Base-by-base conservation (phyloP, 805 yeast species). In the Candida cerambycidarum region DNA sequence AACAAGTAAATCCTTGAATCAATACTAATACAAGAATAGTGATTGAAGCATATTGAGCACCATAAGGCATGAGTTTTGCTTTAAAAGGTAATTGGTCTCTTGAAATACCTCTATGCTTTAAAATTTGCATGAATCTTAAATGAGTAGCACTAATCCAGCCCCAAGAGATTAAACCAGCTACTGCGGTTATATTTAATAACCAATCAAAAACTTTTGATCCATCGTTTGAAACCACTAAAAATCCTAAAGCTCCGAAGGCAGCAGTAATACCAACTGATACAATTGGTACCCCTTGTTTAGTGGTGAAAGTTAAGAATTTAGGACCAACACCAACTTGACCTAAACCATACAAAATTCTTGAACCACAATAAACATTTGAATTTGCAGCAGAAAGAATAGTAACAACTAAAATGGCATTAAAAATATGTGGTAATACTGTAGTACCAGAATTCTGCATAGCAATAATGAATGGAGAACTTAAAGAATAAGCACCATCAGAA, bases 381-480 rank as follows among this genome's bases (percentile, higher is more conserved):
- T 85, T 85, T 58, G 83, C 92, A 19, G 92, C 89, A n/a, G 90
- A 83, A 38, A 83, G 73, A 44, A 84, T 77, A 13, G 90, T 81
- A 16, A 75, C 51, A 36, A 85, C 58, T 47, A 85, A 79, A 40
- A 84, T 83, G 13, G 84, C 90, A 58, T 85, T 85, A 63, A 85
- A 81, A 41, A 85, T 80, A 56, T 78, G 73, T 35, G 89, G 87
- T 46, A 85, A 65, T 2, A 82, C 74, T 45, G 68, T 67, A 15
- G 89, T 83, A 24, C 88, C 89, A 3, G 82, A 75, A 62, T 81
- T 82, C 46, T 71, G 61, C 55, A 85, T 82, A 30, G 92, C 87
- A 59, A 85, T 76, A 48, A 85, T 75, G 57, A 83, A 85, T 14
- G 92, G 92, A 19, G 90, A 84, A 4, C 82, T 60, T 8, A 67